Evolutionary conservation across 2,329 filamentous ascomycete species (phyloP).

Genomic region (Xylaria sp.): DNA sequence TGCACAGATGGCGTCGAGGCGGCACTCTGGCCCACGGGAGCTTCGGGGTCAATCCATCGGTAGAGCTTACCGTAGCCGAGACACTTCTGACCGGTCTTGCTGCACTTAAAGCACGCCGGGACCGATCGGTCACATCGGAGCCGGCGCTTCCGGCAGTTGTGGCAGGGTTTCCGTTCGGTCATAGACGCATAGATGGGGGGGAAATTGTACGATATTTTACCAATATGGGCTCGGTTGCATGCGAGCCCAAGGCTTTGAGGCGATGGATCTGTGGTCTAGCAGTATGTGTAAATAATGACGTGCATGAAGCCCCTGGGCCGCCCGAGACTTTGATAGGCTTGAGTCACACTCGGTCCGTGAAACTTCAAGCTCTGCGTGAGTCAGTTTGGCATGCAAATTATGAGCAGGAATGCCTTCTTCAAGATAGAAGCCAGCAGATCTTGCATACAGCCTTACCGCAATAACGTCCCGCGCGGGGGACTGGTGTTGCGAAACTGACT

Average conservation of each 20-base stretch:
- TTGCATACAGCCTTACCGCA: neutral
- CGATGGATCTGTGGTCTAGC: neutral
- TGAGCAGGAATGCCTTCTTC: slow-evolving; percentile 7
- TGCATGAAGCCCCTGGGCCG: neutral
- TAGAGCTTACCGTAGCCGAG: slow-evolving; percentile 66
- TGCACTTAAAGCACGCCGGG: slow-evolving; percentile 65
- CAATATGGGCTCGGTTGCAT: neutral
- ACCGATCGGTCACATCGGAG: slow-evolving; percentile 66
- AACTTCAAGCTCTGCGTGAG: neutral
- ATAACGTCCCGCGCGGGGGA: no score
- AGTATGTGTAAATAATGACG: neutral
- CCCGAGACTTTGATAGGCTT: neutral
- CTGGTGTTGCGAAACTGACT: no score
- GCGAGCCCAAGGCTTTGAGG: neutral
- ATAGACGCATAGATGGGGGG: slow-evolving; percentile 13
- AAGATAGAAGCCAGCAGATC: slow-evolving; percentile 11
- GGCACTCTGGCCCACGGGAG: slow-evolving; percentile 47
- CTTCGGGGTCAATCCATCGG: slow-evolving; percentile 62
- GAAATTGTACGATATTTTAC: neutral
- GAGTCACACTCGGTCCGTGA: neutral
- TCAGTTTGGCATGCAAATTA: neutral
- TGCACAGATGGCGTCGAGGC: neutral
- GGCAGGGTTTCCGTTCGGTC: slow-evolving; percentile 53
- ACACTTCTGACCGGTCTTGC: slow-evolving; percentile 60
- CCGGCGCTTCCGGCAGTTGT: slow-evolving; percentile 66